These are phyloP conservation scores for Tricholoma furcatifolium DNA, from an alignment of 768 basidiomycete genomes.

Conservation along the genomic window DNA sequence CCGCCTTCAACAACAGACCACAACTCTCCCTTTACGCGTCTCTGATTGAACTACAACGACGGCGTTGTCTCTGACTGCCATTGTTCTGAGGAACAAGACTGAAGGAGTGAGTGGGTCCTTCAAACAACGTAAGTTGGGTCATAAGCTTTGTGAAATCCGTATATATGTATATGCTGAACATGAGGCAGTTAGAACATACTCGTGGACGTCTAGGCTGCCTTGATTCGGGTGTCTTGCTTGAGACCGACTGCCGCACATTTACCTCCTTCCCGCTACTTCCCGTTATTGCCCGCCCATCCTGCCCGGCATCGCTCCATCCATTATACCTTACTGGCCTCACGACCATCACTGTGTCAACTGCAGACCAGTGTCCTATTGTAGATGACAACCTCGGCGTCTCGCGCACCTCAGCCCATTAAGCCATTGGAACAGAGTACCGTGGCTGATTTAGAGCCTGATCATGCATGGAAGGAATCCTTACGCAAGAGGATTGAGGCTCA, in stretches of 20 bases:
- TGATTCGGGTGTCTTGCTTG: conserved; percentile 18
- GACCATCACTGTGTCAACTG: conserved; percentile 6
- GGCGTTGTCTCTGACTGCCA: conserved; percentile 10
- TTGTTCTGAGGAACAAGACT: conserved; percentile 14
- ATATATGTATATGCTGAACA: conserved; percentile 52
- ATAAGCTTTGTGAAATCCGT: conserved; percentile 19
- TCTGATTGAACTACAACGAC: conserved; percentile 14
- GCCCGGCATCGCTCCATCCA: conserved; percentile 14
- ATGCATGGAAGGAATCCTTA: conserved; percentile 50
- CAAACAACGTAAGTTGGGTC: conserved; percentile 24
- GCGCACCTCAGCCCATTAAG: conserved; percentile 24
- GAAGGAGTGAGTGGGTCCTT: conserved; percentile 5
- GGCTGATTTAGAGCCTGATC: conserved; percentile 49
- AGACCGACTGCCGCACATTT: conserved; percentile 23
- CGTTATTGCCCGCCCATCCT: conserved; percentile 6
- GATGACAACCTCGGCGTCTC: conserved; percentile 34
- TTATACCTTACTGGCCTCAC: conserved; percentile 6
- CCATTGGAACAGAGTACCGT: conserved; percentile 21
- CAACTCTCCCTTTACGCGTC: conserved; percentile 16
- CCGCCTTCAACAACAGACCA: conserved; percentile 16
- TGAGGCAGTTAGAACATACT: conserved; percentile 52
- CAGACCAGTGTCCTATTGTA: conserved; percentile 20
- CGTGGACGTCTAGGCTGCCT: conserved; percentile 27
- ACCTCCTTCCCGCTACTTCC: conserved; percentile 12
- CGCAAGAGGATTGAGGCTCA: conserved; percentile 49